Base-by-base conservation (phyloP, 495 filamentous ascomycete species). In the Trichoderma asperelloides region DNA sequence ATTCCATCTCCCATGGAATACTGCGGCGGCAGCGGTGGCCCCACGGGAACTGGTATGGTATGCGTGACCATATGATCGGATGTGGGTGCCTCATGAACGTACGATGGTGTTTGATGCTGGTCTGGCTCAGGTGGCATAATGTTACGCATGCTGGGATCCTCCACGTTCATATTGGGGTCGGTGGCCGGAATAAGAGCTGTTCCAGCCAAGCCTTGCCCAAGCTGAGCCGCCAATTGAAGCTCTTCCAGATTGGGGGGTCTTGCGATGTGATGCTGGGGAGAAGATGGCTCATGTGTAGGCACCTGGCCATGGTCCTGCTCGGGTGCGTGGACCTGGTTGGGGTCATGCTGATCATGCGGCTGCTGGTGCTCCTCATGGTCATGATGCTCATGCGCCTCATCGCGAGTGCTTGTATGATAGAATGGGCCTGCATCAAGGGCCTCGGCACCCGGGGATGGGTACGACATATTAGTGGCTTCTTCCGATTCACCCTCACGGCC, bases 1-100 rank as follows among this genome's bases (percentile, higher is more conserved):
- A 86, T 90, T 63, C 79, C 80, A 69, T 91, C 89, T 13, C 82
- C 82, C 64, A 70, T 68, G 49, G 67, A 57, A 69, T 70, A 51
- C 67, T 69, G 65, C 74, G 76, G 64, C 68, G 71, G 67, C 9
- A 73, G 70, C 18, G 72, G 62, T 57, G 73, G 70, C 15, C 74
- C 68, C 70, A 74, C 70, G 68, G 74, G 69, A 43, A 74, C 71
- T 65, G 74, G 71, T 41, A 74, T 64, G 71, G 79, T 69, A n/a
- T 75, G 71, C n/a, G 76, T 71, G 5, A 80, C 67, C 47, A 65
- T 65, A 9, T 40, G 40, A 2, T 65, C 64, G 2, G 64, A 45
- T 27, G 64, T 23, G 3, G 64, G 64, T 3, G 64, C 27, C 5
- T 43, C 39, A 18, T 65, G 64, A 40, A 65, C 25, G 27, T 65